phyloP scores from a whole-genome alignment of 2,329 filamentous ascomycete genomes.

The Incumbomyces lentus region DNA sequence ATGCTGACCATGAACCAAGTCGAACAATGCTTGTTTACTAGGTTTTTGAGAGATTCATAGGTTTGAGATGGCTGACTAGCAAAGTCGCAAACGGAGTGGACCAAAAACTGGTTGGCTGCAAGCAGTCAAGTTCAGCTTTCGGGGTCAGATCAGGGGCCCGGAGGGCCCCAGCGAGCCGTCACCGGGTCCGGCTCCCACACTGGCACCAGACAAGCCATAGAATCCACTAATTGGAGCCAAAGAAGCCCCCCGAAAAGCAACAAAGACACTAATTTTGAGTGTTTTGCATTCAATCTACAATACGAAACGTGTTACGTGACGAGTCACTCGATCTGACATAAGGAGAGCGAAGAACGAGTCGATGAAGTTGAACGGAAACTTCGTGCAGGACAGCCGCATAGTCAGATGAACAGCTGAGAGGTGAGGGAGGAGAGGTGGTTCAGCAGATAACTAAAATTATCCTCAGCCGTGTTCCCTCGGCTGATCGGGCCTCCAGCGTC shows the following conservation, averaged over 20 bases:
- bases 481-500: too few relatives aligned
- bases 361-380: too few relatives aligned
- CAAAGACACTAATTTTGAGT: not conserved
- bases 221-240: not conserved
- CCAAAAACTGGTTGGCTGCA: conserved; percentile 1
- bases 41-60: conserved; percentile 1
- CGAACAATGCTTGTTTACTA: not conserved
- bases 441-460: too few relatives aligned
- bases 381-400: too few relatives aligned
- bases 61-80: conserved; percentile 3
- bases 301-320: not conserved
- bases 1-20: not conserved
- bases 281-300: not conserved
- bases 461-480: too few relatives aligned
- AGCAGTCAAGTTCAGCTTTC: conserved; percentile 4
- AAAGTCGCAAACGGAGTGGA: not conserved
- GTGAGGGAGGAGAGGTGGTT: too few relatives aligned
- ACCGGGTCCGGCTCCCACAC: not conserved
- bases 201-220: conserved; percentile 1
- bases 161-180: not conserved
- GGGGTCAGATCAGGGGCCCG: conserved; percentile 1
- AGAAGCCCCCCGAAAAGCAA: not conserved
- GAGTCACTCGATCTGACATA: too few relatives aligned
- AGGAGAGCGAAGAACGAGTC: too few relatives aligned
- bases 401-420: too few relatives aligned